phyloP scores from a whole-genome alignment of 2,329 filamentous ascomycete species.

The Aspergillus uvarum region DNA sequence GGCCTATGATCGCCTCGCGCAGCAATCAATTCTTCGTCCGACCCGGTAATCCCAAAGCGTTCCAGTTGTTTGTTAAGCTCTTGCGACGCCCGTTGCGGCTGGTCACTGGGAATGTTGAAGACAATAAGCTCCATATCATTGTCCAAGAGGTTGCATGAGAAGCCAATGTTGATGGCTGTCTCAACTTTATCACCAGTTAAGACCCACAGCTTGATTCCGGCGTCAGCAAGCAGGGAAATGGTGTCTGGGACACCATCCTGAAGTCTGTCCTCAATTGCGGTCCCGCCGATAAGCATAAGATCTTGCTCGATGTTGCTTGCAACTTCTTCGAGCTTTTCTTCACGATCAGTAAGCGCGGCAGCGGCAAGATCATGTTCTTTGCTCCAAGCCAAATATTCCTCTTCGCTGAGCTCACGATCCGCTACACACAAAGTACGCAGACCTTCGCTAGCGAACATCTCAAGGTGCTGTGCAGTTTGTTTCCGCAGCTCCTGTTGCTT shows the following conservation, averaged over 20 bases:
- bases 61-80: conserved; percentile 73
- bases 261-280: conserved; percentile 93
- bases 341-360: conserved; percentile 77
- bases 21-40: conserved; percentile 75
- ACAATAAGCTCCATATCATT: conserved; percentile 98
- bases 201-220: conserved; percentile 98
- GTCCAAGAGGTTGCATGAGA: conserved; percentile 95
- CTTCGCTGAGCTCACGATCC: conserved; percentile 73
- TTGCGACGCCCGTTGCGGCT: conserved; percentile 62
- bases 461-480: conserved; percentile 86
- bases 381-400: conserved; percentile 82
- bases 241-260: conserved; percentile 97
- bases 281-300: conserved; percentile 83
- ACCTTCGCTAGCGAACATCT: conserved; percentile 95
- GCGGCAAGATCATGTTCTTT: conserved; percentile 85
- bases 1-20: conserved; percentile 83
- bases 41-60: conserved; percentile 76
- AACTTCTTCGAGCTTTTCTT: conserved; percentile 88
- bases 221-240: conserved; percentile 83
- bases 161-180: conserved; percentile 99
- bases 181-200: conserved; percentile 98
- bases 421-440: conserved; percentile 93
- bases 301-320: conserved; percentile 90
- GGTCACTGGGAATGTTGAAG: conserved; percentile 78
- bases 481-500: conserved; percentile 82